phyloP scores from a whole-genome alignment of 768 basidiomycete genomes.

The Lentinula aciculospora region DNA sequence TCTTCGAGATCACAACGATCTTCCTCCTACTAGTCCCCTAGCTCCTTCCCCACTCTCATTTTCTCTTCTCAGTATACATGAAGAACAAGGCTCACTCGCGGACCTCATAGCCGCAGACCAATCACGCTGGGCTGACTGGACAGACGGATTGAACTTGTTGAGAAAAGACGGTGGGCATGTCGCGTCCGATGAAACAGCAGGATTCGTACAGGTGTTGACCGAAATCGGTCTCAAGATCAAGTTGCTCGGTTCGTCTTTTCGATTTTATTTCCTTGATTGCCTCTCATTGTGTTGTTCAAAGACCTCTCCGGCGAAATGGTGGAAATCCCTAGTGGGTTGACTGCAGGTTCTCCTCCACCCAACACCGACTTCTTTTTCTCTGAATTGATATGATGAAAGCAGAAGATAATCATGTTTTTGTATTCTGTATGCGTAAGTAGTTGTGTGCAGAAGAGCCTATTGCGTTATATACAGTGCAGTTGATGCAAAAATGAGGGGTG shows the following conservation, averaged over 20 bases:
- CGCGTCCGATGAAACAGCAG: conserved; percentile 78
- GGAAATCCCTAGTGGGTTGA: conserved; percentile 78
- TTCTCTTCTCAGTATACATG: conserved; percentile 59
- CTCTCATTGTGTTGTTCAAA: conserved; percentile 19
- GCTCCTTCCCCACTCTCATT: conserved; percentile 68
- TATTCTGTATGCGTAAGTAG: not conserved
- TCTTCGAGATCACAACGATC: conserved; percentile 53
- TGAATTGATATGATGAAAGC: conserved; percentile 29
- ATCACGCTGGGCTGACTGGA: conserved; percentile 89
- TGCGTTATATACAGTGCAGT: conserved; percentile 16
- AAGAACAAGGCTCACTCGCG: conserved; percentile 51
- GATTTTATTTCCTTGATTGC: not conserved
- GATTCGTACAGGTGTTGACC: conserved; percentile 80
- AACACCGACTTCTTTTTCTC: conserved; percentile 87
- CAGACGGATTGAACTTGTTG: conserved; percentile 87
- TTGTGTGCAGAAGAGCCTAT: not conserved
- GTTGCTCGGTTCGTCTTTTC: conserved; percentile 56
- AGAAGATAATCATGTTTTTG: not conserved
- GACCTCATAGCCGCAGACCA: conserved; percentile 76
- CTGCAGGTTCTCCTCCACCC: conserved; percentile 71
- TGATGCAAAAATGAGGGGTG: conserved; percentile 19
- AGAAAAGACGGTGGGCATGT: conserved; percentile 79
- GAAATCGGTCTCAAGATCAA: conserved; percentile 92
- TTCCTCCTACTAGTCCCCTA: conserved; percentile 48
- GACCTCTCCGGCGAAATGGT: conserved; percentile 88